Evolutionary conservation across 768 basidiomycete genomes (phyloP).

Genomic region (Podaxis rugospora): DNA sequence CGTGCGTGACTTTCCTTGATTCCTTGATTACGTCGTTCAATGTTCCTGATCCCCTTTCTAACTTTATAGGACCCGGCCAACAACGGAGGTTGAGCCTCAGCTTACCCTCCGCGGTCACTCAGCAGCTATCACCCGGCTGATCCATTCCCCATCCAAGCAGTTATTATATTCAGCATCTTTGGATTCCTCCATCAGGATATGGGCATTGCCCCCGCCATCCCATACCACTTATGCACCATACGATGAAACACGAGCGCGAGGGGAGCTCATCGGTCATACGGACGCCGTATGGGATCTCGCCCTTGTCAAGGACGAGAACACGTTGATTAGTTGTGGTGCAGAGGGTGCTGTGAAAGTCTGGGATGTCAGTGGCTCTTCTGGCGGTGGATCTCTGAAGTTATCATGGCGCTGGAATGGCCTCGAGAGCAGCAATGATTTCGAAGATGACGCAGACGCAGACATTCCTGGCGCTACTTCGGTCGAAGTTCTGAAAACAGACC

Average conservation of each 20-base stretch:
- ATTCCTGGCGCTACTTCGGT: conserved; percentile 77
- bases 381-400: conserved; percentile 60
- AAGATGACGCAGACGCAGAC: conserved; percentile 47
- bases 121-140: conserved; percentile 81
- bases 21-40: not conserved
- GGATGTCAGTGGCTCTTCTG: conserved; percentile 73
- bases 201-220: conserved; percentile 71
- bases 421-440: conserved; percentile 41
- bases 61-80: conserved; percentile 51
- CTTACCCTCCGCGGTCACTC: conserved; percentile 93
- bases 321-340: conserved; percentile 85
- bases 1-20: conserved; percentile 47
- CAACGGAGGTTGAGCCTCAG: conserved; percentile 89
- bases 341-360: conserved; percentile 93
- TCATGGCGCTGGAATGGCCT: conserved; percentile 80
- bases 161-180: conserved; percentile 88
- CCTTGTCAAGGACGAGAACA: conserved; percentile 76
- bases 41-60: conserved; percentile 15
- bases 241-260: conserved; percentile 72
- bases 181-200: conserved; percentile 90
- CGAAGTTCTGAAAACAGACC: conserved; percentile 76
- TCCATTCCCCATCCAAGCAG: conserved; percentile 71
- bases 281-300: conserved; percentile 97
- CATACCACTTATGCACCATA: conserved; percentile 92
- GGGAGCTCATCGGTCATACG: conserved; percentile 86